These are phyloP conservation scores for Fusarium dlaminii DNA, from an alignment of 2,329 filamentous ascomycete species.

Conservation along the genomic window DNA sequence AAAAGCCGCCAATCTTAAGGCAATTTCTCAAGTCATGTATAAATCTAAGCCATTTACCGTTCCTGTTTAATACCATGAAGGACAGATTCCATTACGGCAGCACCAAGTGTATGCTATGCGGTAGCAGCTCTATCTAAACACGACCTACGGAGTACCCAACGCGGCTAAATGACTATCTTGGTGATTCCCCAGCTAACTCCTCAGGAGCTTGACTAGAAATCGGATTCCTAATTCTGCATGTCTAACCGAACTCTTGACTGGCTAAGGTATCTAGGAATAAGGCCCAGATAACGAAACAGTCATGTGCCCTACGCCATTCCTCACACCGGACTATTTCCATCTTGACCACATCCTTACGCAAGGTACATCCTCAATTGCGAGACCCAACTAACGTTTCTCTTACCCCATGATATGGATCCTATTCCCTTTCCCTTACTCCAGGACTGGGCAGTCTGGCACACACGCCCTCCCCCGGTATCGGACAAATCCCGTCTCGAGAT, in stretches of 20 bases:
- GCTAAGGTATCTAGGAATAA: background rate
- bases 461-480: slow-evolving; percentile 26
- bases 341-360: background rate
- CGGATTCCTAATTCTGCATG: background rate
- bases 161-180: background rate
- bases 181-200: background rate
- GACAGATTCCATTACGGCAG: background rate
- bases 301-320: background rate
- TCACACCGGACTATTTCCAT: background rate
- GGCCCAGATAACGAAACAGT: background rate
- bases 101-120: background rate
- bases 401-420: slow-evolving; percentile 19
- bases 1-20: too few species aligned
- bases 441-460: background rate
- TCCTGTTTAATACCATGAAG: background rate
- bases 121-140: background rate
- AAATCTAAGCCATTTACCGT: background rate
- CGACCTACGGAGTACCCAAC: too few species aligned
- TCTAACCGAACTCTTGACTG: background rate
- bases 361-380: slow-evolving; percentile 19
- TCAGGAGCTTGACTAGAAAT: background rate
- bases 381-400: slow-evolving; percentile 14
- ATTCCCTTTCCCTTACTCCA: background rate
- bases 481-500: slow-evolving; percentile 20
- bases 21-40: background rate